Base-by-base conservation (phyloP, 345 rosid species). In the Melastoma malabathricum region DNA sequence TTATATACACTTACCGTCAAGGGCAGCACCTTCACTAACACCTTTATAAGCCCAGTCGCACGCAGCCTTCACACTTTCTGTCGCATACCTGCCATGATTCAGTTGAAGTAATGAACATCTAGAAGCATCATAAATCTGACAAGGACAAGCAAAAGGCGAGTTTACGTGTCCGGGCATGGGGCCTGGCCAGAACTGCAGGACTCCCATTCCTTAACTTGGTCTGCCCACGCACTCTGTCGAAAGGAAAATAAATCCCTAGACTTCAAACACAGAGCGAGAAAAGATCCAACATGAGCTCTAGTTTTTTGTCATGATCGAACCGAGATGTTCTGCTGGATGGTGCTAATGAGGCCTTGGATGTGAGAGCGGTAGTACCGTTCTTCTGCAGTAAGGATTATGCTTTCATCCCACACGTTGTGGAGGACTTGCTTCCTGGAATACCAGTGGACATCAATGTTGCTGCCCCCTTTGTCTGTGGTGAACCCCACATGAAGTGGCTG, bases 21-120 rank as follows among this genome's bases (percentile, higher is more conserved):
- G 77, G 0, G 66, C 61, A 1, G 81, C 71, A 43, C 75, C 96
- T 45, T 83, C 73, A 10, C 46, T 51, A 1, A 58, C 96, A 0
- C 84, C 92, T 67, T 83, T 82, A 46, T 90, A 86, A 5, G 98
- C 90, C 94, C 92, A 82, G 22, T 82, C 80, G 55, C 98, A 86
- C 2, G 96, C 96, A 13, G 89, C 84, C 66, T 73, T 69, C 39
- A 78, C 80, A 5, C 96, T 70, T 76, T 83, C 98, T 3, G 88
- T 63, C 67, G 97, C 96, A 52, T 89, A 89, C 34, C 95, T 89
- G 65, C 56, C 5, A 13, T 50, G 18, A 15, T 27, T 45, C 29
- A 16, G 4, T 5, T 43, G 38, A 13, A 18, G 27, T 43, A 23
- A 14, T 22, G 20, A 38, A 12, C 7, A 13, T 9, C 0, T 18